Base-by-base conservation (phyloP, 495 filamentous ascomycete species). In the Tuber melanosporum region DNA sequence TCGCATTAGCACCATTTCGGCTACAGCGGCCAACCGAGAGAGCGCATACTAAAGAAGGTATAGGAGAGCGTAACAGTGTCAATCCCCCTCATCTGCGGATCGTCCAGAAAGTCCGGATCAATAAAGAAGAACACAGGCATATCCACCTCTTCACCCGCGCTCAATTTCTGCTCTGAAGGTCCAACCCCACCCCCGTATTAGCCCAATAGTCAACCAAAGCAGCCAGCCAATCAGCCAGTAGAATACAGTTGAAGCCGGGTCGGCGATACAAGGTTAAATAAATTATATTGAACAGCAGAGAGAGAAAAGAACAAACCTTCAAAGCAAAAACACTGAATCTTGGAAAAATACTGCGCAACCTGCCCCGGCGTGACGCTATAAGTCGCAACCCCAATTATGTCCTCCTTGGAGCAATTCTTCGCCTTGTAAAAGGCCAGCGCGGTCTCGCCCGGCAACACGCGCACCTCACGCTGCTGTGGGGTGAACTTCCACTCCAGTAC, bases 101-200 rank as follows among this genome's bases (percentile, higher is more conserved):
- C 96, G 76, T 92, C 92, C 70, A 93, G 87, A 86, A 98, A 92
- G 79, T 98, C 96, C 9, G 96, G 96, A 83, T 99, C 96, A 81
- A 99, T 92, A 85, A 97, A 99, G 84, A 99, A 99, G 86, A 99
- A 98, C 9, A 99, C 96, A 4, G 96, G 96, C 96, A 99, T 99
- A 86, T 99, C 96, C 73, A 99, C 96, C 49, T 94, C 94, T 87
- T 99, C 96, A 42, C 95, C 94, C 39, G 94, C 95, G 84, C 94
- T 95, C 73, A 99, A 85, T 79, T 96, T 89, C 88, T 99, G 91
- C 85, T 93, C 84, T 83, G 41, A 20, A 43, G 20, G 1, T 17
- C 45, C 14, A 5, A 10, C 44, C 47, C 62, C 46, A n/a, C 41
- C n/a, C 36, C 66, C 44, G 17, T 1, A 69, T 80, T 76, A 75